A percentile compares a stretch with the other conserved stretches of the same genome.
These are phyloP conservation scores for Chaetomiaceae sp. DNA, from an alignment of 2,329 filamentous ascomycete genomes.

Conservation along the genomic window DNA sequence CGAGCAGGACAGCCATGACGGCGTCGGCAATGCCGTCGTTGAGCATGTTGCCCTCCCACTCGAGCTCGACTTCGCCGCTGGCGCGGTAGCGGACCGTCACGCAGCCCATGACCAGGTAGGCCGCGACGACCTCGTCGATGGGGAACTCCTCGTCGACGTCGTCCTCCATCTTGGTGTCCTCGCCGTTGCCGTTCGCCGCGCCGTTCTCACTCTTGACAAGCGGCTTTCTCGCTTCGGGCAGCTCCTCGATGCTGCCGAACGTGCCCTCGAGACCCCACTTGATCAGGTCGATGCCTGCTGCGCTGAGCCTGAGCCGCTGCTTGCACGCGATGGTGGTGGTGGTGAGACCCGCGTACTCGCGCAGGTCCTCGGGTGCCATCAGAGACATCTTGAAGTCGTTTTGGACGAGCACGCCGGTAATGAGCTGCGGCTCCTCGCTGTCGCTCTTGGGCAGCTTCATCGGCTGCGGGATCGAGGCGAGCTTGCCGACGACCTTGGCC, in stretches of 20 bases:
- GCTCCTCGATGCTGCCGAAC: conserved; percentile 77
- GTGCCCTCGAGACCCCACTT: conserved; percentile 92
- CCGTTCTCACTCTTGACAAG: conserved; percentile 28
- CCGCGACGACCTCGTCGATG: conserved; percentile 48
- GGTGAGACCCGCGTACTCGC: conserved; percentile 93
- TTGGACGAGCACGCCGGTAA: conserved; percentile 89
- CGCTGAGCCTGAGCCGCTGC: conserved; percentile 80
- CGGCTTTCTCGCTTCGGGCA: conserved; percentile 51
- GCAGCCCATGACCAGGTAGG: conserved; percentile 81
- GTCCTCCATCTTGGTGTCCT: conserved; percentile 28
- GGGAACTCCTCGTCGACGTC: conserved; percentile 62
- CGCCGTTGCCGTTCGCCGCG: conserved; percentile 29
- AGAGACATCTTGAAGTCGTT: conserved; percentile 97
- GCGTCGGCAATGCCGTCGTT: conserved; percentile 98
- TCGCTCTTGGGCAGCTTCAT: conserved; percentile 32
- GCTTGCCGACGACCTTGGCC: conserved; percentile 90
- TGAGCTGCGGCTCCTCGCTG: conserved; percentile 46
- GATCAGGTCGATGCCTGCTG: conserved; percentile 85
- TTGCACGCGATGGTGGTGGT: conserved; percentile 93
- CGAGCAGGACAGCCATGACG: conserved; percentile 86
- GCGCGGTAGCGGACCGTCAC: conserved; percentile 73
- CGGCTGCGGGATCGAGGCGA: conserved; percentile 76
- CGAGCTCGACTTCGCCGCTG: conserved; percentile 78
- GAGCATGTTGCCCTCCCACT: conserved; percentile 97
- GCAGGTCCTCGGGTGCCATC: conserved; percentile 93